These are phyloP conservation scores for Daucus carota DNA, from an alignment of 129 eudicot genomes.

Conservation along the genomic window DH1_v3.0 NC_030381.2:45397001-45397500, in stretches of 20 bases:
- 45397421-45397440: slow-evolving; percentile 81
- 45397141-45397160: background rate
- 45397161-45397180: background rate
- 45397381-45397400: slow-evolving; percentile 99
- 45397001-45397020: slow-evolving; percentile 47
- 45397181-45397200: too few species aligned
- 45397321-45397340: background rate
- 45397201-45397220: too few species aligned
- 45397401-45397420: slow-evolving; percentile 91
- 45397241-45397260: background rate
- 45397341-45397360: background rate
- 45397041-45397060: slow-evolving; percentile 64
- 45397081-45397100: slow-evolving; percentile 34
- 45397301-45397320: background rate
- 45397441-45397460: slow-evolving; percentile 77
- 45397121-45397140: background rate
- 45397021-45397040: slow-evolving; percentile 69
- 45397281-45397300: background rate
- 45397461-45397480: slow-evolving; percentile 76
- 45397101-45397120: slow-evolving; percentile 18
- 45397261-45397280: background rate
- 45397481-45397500: slow-evolving; percentile 56
- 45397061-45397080: slow-evolving; percentile 56
- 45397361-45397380: slow-evolving; percentile 82
- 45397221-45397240: background rate